These are phyloP conservation scores for Fusarium ramigenum DNA, from an alignment of 2,329 filamentous ascomycete genomes.

Conservation along the genomic window DNA sequence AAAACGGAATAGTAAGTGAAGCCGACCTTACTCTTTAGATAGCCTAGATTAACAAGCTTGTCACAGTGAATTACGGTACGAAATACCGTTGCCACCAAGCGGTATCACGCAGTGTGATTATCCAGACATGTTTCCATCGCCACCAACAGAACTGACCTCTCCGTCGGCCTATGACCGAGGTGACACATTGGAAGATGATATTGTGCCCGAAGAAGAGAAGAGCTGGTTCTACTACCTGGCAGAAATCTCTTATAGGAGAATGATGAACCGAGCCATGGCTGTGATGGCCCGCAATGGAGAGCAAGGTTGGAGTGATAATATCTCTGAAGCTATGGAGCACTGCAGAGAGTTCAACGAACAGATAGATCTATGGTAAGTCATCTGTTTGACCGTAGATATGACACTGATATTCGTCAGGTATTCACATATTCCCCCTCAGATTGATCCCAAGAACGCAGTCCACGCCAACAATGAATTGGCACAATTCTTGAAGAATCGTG, in stretches of 20 bases:
- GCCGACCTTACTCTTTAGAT: fast-evolving
- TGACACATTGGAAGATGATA: neutral
- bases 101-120: neutral
- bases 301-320: neutral
- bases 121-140: neutral
- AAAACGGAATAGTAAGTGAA: neutral
- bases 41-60: fast-evolving
- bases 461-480: neutral
- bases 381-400: too few species aligned
- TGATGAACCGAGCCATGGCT: neutral
- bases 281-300: neutral
- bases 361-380: neutral
- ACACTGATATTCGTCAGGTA: neutral
- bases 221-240: neutral
- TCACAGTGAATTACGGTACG: neutral
- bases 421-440: neutral
- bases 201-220: neutral
- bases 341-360: neutral
- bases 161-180: neutral
- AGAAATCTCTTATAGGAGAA: neutral
- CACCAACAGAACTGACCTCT: neutral
- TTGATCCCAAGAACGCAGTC: neutral
- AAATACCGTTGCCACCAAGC: neutral
- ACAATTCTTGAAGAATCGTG: neutral
- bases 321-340: neutral